A percentile compares a stretch with the other conserved stretches of the same genome.
Conservation (phyloP, 2,329 filamentous ascomycete genomes). For the Penicillium brevicompactum region DNA sequence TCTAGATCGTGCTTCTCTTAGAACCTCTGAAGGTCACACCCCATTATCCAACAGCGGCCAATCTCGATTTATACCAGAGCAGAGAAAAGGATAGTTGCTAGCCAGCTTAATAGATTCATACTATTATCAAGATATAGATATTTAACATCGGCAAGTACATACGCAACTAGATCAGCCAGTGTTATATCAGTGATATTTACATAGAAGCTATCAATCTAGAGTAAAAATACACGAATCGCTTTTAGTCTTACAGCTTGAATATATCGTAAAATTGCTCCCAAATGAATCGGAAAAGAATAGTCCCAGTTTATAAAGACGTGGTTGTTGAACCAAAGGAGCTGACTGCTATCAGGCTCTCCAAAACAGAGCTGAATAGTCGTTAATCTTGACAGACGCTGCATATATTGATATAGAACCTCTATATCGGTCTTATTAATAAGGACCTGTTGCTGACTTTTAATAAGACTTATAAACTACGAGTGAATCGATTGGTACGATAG, state of each 20-base stretch:
- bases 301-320: background rate
- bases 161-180: too few species aligned
- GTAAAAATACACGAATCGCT: background rate
- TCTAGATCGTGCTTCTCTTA: too few species aligned
- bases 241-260: background rate
- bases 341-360: background rate
- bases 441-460: background rate
- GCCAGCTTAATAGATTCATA: too few species aligned
- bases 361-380: background rate
- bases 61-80: too few species aligned
- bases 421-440: background rate
- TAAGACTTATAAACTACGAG: background rate
- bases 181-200: too few species aligned
- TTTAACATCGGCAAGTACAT: too few species aligned
- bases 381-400: background rate
- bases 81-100: too few species aligned
- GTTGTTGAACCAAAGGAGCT: background rate
- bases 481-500: background rate
- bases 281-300: too few species aligned
- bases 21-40: too few species aligned
- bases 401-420: background rate
- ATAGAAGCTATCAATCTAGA: background rate
- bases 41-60: too few species aligned
- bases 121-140: too few species aligned
- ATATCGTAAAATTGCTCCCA: too few species aligned